A percentile compares a stretch with the other conserved stretches of the same genome.
phyloP scores from a whole-genome alignment of 352 stramenopile genomes.

The Pythium scleroteichum region DNA sequence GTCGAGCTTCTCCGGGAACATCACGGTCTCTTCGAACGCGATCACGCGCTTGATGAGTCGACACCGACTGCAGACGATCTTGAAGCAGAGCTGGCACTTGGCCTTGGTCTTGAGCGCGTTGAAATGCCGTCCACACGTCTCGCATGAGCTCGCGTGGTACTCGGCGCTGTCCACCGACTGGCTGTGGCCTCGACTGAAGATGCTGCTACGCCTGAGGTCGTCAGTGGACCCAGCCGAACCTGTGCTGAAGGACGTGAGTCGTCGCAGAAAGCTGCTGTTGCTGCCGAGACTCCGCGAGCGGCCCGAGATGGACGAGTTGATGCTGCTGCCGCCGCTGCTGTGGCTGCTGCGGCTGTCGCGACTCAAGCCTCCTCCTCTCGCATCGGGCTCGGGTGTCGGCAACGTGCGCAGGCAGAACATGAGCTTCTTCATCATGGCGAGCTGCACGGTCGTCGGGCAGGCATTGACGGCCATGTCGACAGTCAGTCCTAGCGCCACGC shows the following conservation, averaged over 20 bases:
- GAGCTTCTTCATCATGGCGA: conserved; percentile 74
- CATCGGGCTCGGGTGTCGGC: conserved; percentile 19
- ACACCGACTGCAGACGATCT: conserved; percentile 28
- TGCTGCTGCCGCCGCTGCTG: conserved; percentile 30
- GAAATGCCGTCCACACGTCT: conserved; percentile 25
- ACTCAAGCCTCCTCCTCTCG: neutral
- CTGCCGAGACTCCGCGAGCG: conserved; percentile 19
- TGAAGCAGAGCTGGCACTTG: conserved; percentile 26
- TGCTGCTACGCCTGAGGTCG: conserved; percentile 12
- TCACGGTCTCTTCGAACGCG: conserved; percentile 51
- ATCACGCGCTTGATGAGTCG: conserved; percentile 27
- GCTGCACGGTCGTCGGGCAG: conserved; percentile 51
- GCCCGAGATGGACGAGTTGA: conserved; percentile 2
- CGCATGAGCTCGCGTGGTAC: conserved; percentile 16
- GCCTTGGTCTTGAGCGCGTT: conserved; percentile 28
- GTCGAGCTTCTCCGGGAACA: conserved; percentile 65
- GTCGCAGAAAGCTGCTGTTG: conserved; percentile 23
- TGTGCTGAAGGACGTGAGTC: conserved; percentile 20
- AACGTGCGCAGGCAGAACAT: conserved; percentile 50
- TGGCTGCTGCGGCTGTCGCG: conserved; percentile 24
- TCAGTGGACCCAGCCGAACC: conserved; percentile 5
- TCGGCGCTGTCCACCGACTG: conserved; percentile 15
- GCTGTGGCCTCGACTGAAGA: conserved; percentile 19
- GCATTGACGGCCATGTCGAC: conserved; percentile 43
- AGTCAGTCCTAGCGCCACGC: conserved; percentile 42